A percentile compares a stretch with the other conserved stretches of the same genome.
Conservation (phyloP, 352 stramenopile species). For the Peronospora destructor region DNA sequence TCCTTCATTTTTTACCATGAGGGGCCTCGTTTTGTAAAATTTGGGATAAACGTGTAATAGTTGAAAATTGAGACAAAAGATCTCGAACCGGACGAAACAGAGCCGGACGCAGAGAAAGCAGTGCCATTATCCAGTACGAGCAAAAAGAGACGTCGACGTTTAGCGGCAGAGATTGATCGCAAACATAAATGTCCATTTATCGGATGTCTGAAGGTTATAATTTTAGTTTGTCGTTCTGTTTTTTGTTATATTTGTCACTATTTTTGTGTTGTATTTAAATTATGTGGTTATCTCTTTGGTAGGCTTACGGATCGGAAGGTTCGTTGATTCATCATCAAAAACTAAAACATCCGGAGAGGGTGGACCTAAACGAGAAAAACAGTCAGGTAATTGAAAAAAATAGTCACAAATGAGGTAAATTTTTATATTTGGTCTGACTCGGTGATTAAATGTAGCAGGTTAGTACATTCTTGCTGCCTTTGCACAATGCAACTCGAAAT, state of each 20-base stretch:
- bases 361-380: constrained; percentile 27
- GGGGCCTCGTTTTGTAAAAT: not conserved
- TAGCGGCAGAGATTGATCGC: constrained; percentile 73
- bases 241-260: not conserved
- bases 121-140: constrained; percentile 33
- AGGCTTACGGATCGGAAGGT: constrained; percentile 77
- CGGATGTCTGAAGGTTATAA: constrained; percentile 43
- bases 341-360: constrained; percentile 58
- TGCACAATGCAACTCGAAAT: constrained; percentile 36
- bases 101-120: constrained; percentile 20
- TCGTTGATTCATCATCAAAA: constrained; percentile 73
- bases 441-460: constrained; percentile 20
- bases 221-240: constrained; percentile 2
- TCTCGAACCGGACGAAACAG: constrained; percentile 8
- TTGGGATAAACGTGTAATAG: constrained; percentile 16
- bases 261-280: not conserved
- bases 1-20: not conserved
- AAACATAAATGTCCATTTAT: constrained; percentile 51
- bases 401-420: not conserved
- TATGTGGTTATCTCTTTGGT: constrained; percentile 6
- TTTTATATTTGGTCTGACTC: not conserved
- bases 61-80: constrained; percentile 54
- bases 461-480: constrained; percentile 39
- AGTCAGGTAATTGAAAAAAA: constrained; percentile 23
- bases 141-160: constrained; percentile 70